These are phyloP conservation scores for Fusarium staphyleae DNA, from an alignment of 2,329 filamentous ascomycete species.

Conservation along the genomic window DNA sequence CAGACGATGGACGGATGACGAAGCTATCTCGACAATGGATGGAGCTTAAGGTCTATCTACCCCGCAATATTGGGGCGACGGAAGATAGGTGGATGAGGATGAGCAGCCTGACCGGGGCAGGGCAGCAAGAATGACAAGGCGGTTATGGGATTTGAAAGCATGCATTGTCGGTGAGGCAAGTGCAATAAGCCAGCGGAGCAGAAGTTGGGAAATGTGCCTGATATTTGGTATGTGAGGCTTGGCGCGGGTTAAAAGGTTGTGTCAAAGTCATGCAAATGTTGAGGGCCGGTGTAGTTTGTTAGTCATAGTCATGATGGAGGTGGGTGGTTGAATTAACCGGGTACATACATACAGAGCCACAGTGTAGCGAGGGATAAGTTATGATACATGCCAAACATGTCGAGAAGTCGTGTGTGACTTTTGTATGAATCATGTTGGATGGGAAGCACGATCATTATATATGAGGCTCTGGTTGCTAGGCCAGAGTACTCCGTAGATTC, in stretches of 20 bases:
- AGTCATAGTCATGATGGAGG: constrained; percentile 32
- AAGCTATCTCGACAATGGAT: constrained; percentile 29
- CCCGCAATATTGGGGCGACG: constrained; percentile 34
- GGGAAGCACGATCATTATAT: no score
- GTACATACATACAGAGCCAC: constrained; percentile 2
- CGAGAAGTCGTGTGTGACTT: constrained; percentile 12
- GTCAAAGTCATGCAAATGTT: constrained; percentile 41
- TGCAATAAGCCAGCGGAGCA: constrained; percentile 7
- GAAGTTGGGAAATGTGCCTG: constrained; percentile 20
- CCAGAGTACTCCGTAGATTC: no score
- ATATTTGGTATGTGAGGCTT: constrained; percentile 24
- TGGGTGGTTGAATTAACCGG: not conserved
- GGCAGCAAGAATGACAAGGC: not conserved
- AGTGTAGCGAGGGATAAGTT: not conserved
- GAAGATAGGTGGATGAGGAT: constrained; percentile 16
- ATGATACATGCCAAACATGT: constrained; percentile 1
- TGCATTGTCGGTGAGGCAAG: constrained; percentile 27
- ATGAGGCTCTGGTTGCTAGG: no score
- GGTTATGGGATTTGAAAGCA: not conserved
- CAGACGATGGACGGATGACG: constrained; percentile 4
- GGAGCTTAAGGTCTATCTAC: constrained; percentile 11
- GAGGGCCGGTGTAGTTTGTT: constrained; percentile 20
- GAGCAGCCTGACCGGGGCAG: not conserved
- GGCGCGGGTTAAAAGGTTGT: constrained; percentile 33
- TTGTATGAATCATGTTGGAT: not conserved